A percentile compares a stretch with the other conserved stretches of the same genome.
Evolutionary conservation across 148 eudicot species (phyloP).

Genomic region (Agrostemma githago): DNA sequence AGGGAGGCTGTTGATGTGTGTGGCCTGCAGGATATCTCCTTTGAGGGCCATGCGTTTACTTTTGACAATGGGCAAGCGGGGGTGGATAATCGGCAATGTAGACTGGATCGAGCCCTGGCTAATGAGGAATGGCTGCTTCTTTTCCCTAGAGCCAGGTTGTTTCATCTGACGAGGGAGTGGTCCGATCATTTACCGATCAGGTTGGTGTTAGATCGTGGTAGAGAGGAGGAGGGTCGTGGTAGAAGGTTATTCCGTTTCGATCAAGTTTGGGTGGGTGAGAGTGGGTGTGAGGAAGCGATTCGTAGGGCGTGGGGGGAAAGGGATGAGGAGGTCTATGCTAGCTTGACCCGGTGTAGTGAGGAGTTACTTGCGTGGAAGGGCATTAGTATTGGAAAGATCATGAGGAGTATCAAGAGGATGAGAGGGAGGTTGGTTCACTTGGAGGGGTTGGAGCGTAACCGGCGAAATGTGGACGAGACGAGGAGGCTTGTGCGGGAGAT

Average conservation of each 20-base stretch:
- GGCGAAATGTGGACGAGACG: rapidly evolving
- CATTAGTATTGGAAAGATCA: neutral
- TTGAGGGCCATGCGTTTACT: neutral
- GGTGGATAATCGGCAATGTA: neutral
- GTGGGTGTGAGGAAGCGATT: neutral
- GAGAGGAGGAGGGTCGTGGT: rapidly evolving
- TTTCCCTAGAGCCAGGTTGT: neutral
- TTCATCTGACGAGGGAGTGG: neutral
- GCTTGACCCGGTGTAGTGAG: neutral
- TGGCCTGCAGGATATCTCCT: neutral
- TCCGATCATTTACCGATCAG: neutral
- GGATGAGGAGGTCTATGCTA: neutral
- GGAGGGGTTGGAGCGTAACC: neutral
- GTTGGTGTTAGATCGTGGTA: neutral
- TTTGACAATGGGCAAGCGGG: conserved; percentile 11
- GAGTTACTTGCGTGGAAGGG: neutral
- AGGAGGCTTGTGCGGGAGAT: neutral
- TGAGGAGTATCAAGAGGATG: neutral
- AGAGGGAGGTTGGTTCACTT: neutral
- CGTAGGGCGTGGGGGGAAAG: neutral
- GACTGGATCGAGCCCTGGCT: neutral
- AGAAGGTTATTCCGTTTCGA: neutral
- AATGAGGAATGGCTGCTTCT: neutral
- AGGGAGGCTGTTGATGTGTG: neutral
- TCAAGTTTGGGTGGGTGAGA: neutral